phyloP scores from a whole-genome alignment of 148 eudicot species.

The Fagopyrum tataricum region DNA sequence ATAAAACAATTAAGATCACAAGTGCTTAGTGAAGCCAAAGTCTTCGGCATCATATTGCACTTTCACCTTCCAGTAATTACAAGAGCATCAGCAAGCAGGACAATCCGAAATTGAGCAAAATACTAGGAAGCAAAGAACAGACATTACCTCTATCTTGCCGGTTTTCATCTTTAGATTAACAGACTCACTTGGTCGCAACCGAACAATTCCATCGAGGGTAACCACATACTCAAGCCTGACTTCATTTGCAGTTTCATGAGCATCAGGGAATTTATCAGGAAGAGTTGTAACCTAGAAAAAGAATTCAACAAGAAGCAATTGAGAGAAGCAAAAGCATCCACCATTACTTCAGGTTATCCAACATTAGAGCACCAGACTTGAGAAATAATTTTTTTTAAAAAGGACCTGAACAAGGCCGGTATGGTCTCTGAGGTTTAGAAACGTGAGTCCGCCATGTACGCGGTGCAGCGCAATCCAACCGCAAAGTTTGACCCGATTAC shows the following conservation, averaged over 20 bases:
- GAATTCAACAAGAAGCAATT: not conserved
- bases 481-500: conserved; percentile 68
- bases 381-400: not conserved
- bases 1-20: not conserved
- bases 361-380: not conserved
- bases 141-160: conserved; percentile 68
- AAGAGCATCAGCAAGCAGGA: not conserved
- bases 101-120: not conserved
- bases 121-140: conserved; percentile 1
- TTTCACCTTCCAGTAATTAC: not conserved
- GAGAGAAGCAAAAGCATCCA: not conserved
- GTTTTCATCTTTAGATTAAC: conserved; percentile 83
- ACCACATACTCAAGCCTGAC: conserved; percentile 85
- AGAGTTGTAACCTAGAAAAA: conserved; percentile 70
- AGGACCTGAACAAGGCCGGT: conserved; percentile 80
- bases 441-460: conserved; percentile 75
- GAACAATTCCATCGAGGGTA: conserved; percentile 72
- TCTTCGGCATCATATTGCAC: not conserved
- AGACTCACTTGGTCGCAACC: conserved; percentile 65
- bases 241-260: conserved; percentile 57
- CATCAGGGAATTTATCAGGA: conserved; percentile 85
- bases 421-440: conserved; percentile 72
- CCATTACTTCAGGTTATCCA: not conserved
- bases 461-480: conserved; percentile 96
- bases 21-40: not conserved